Evolutionary conservation across 257 asterid species (phyloP).

Genomic region (Nicotiana otophora): DNA sequence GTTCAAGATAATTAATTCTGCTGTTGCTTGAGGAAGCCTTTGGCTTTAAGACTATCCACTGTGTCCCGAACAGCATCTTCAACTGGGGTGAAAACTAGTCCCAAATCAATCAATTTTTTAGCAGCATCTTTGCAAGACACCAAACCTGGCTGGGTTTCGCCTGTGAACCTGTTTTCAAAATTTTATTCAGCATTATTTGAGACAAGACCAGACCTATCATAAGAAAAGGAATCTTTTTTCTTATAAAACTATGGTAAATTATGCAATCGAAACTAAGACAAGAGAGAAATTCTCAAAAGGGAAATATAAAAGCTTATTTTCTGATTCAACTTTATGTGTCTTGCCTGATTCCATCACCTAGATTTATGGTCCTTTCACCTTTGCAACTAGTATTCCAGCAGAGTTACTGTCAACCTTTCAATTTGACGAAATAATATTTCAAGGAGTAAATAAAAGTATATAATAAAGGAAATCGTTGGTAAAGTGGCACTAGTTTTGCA

Average conservation of each 20-base stretch:
- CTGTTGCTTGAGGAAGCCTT: constrained; percentile 20
- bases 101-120: constrained; percentile 66
- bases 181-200: background rate
- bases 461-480: background rate
- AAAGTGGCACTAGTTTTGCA: background rate
- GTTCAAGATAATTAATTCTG: background rate
- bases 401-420: background rate
- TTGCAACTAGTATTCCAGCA: background rate
- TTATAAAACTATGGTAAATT: background rate
- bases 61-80: constrained; percentile 80
- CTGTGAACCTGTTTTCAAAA: constrained; percentile 48
- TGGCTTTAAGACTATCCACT: constrained; percentile 56
- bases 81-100: constrained; percentile 64
- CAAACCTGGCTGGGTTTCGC: constrained; percentile 82
- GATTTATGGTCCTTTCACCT: background rate
- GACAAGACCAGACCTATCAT: background rate
- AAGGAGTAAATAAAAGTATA: background rate
- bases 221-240: background rate
- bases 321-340: background rate
- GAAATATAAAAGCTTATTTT: background rate
- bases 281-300: background rate
- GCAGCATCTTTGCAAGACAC: constrained; percentile 75
- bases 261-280: background rate
- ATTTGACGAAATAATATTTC: background rate
- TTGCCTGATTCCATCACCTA: background rate